These are phyloP conservation scores for Amanita subjunquillea DNA, from an alignment of 768 basidiomycete genomes.

Conservation along the genomic window DNA sequence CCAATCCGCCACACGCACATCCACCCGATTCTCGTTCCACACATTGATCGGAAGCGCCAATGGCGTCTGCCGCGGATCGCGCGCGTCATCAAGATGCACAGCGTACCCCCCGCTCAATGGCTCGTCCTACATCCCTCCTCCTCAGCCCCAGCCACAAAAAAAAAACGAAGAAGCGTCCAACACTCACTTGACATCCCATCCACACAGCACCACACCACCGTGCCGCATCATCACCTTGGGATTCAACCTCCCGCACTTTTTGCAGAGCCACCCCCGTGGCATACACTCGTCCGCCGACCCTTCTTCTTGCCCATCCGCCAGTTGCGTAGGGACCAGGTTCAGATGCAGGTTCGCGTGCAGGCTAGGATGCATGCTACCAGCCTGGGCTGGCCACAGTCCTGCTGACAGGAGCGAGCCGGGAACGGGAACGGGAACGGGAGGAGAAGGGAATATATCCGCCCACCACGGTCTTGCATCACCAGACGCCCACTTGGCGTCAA, in stretches of 20 bases:
- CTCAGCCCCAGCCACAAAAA: background rate
- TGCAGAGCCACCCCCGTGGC: conserved; percentile 5
- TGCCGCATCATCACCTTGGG: conserved; percentile 6
- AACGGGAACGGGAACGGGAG: background rate
- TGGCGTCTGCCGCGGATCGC: conserved; percentile 1
- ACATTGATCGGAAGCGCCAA: conserved; percentile 1
- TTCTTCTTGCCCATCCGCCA: conserved; percentile 3
- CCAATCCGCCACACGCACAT: conserved; percentile 4
- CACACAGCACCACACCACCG: conserved; percentile 1
- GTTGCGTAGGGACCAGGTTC: conserved; percentile 1
- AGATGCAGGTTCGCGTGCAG: background rate
- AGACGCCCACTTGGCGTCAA: background rate
- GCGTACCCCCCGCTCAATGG: background rate
- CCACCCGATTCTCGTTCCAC: background rate
- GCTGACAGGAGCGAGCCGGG: background rate
- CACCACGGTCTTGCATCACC: background rate
- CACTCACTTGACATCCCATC: conserved; percentile 1
- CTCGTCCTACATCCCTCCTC: background rate
- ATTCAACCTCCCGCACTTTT: conserved; percentile 5
- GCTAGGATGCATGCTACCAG: no score
- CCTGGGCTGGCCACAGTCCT: background rate
- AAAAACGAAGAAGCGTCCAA: background rate
- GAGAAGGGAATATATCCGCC: background rate
- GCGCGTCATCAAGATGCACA: background rate
- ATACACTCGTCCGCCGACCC: conserved; percentile 4